Conservation (phyloP, 2,329 filamentous ascomycete species). For the Colletotrichum phormii region DNA sequence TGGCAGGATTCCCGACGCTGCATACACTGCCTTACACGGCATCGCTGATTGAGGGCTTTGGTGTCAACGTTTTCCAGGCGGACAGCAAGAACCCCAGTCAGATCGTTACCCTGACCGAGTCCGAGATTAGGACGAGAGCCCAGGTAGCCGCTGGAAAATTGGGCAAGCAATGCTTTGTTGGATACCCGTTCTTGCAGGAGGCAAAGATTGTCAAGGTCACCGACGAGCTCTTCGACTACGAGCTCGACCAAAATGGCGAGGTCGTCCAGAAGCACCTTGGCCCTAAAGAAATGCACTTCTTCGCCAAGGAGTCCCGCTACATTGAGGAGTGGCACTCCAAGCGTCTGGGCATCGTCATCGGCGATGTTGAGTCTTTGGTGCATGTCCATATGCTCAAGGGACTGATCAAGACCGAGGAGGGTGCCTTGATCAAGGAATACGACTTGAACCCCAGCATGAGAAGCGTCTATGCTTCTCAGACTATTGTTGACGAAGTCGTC, state of each 20-base stretch:
- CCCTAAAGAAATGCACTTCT: conserved; percentile 82
- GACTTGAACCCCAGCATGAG: conserved; percentile 86
- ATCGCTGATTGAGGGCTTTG: conserved; percentile 77
- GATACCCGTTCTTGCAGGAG: conserved; percentile 95
- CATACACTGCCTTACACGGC: conserved; percentile 88
- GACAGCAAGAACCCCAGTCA: conserved; percentile 98
- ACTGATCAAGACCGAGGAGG: conserved; percentile 88
- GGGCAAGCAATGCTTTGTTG: conserved; percentile 88
- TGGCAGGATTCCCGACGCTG: conserved; percentile 93
- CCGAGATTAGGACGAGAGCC: conserved; percentile 76
- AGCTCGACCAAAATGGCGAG: conserved; percentile 73
- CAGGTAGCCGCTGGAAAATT: conserved; percentile 82
- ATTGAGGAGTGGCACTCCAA: conserved; percentile 93
- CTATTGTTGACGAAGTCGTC: conserved; percentile 88
- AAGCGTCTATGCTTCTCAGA: conserved; percentile 90
- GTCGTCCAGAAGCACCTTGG: conserved; percentile 78
- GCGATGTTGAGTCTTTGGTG: conserved; percentile 87
- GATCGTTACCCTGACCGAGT: conserved; percentile 84
- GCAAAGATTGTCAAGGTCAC: conserved; percentile 90
- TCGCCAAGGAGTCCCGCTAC: conserved; percentile 83
- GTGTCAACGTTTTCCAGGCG: conserved; percentile 93
- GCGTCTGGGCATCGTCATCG: conserved; percentile 87
- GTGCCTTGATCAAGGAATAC: conserved; percentile 93
- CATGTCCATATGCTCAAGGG: conserved; percentile 96
- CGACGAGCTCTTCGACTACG: conserved; percentile 93